Conservation (phyloP, 106 monocot genomes). For the Xerophyta viscosa region DNA sequence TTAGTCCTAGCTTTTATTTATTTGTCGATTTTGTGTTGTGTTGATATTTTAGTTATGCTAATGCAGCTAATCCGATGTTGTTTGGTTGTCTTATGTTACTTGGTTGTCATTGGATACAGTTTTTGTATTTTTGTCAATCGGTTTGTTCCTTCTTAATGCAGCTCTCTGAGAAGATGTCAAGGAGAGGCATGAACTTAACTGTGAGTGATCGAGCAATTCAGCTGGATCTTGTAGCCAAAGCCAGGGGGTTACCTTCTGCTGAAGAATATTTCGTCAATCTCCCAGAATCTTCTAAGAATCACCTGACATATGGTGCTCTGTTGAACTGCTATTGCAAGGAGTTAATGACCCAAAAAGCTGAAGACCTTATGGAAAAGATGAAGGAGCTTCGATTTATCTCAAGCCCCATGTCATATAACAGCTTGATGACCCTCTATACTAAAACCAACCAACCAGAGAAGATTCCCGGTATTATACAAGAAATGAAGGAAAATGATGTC, state of each 20-base stretch:
- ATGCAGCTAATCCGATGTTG: too few species aligned
- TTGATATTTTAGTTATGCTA: too few species aligned
- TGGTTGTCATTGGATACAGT: too few species aligned
- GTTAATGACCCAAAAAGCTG: conserved; percentile 71
- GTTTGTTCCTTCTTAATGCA: conserved; percentile 23
- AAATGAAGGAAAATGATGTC: conserved; percentile 83
- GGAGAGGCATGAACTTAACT: conserved; percentile 88
- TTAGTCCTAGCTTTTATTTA: too few species aligned
- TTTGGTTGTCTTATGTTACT: too few species aligned
- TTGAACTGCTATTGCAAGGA: conserved; percentile 98
- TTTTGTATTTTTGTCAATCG: too few species aligned
- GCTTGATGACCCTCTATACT: conserved; percentile 88
- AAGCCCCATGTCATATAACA: conserved; percentile 81
- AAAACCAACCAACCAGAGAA: conserved; percentile 60
- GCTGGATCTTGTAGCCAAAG: conserved; percentile 82
- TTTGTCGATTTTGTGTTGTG: too few species aligned
- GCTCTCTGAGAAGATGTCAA: conserved; percentile 86
- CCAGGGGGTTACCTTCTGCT: conserved; percentile 59
- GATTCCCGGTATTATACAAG: conserved; percentile 67
- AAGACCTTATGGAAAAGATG: conserved; percentile 90
- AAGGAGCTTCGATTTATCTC: conserved; percentile 66
- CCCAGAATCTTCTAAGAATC: conserved; percentile 74
- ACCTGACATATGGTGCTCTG: conserved; percentile 76
- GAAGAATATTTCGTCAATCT: conserved; percentile 90
- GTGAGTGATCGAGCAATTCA: conserved; percentile 75